Evolutionary conservation across 305 asterid species (phyloP).

Genomic region (Fraxinus latifolia): DNA sequence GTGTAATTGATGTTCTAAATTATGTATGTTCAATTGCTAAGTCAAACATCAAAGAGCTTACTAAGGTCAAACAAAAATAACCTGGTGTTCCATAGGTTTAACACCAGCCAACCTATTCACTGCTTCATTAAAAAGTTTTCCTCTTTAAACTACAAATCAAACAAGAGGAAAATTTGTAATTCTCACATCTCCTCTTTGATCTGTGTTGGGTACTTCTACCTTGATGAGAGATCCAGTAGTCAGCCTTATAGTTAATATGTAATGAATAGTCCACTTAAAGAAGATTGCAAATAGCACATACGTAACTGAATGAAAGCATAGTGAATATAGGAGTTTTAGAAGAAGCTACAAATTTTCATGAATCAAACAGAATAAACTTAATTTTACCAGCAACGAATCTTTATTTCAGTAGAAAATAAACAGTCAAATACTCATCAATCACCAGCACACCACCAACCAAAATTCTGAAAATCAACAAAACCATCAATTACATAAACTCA

Average conservation of each 20-base stretch:
- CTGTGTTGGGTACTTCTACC: slow-evolving; percentile 90
- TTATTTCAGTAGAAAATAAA: slow-evolving; percentile 5
- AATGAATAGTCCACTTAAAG: slow-evolving; percentile 20
- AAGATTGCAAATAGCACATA: background rate
- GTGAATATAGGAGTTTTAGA: slow-evolving; percentile 9
- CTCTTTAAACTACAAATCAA: background rate
- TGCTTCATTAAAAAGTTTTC: background rate
- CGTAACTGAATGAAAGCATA: background rate
- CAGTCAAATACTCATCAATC: background rate
- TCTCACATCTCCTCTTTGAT: slow-evolving; percentile 92
- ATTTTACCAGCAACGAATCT: background rate
- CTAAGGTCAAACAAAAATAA: background rate
- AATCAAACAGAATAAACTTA: background rate
- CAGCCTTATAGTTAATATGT: slow-evolving; percentile 46
- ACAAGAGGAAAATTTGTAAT: background rate
- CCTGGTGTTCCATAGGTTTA: background rate
- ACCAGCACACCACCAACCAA: slow-evolving; percentile 9
- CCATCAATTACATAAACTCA: slow-evolving; percentile 8
- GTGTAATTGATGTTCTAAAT: background rate
- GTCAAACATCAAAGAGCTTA: background rate
- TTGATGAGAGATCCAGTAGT: slow-evolving; percentile 96
- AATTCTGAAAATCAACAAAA: slow-evolving; percentile 18
- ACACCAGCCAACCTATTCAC: background rate
- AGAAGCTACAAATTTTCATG: background rate
- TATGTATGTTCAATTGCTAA: background rate